A percentile compares a stretch with the other conserved stretches of the same genome.
phyloP scores from a whole-genome alignment of 1,284 basidiomycete genomes.

The Rugiboletus extremiorientalis region DNA sequence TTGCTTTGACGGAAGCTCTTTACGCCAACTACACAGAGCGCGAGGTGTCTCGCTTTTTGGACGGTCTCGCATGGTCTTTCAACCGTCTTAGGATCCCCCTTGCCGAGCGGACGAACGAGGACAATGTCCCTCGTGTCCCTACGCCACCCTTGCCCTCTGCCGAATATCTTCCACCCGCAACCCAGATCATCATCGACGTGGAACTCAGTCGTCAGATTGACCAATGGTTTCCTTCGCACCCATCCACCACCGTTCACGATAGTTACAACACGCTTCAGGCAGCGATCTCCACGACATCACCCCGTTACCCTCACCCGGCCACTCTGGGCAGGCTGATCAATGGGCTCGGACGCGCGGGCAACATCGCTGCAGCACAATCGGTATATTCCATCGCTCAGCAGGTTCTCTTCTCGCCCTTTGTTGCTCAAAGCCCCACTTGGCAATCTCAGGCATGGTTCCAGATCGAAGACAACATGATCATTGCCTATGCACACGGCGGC shows the following conservation, averaged over 20 bases:
- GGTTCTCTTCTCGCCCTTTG: constrained; percentile 44
- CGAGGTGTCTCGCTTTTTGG: constrained; percentile 28
- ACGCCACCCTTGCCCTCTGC: constrained; percentile 11
- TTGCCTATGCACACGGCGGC: constrained; percentile 79
- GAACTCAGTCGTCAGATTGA: constrained; percentile 41
- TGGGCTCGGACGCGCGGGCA: constrained; percentile 61
- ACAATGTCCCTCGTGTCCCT: constrained; percentile 4
- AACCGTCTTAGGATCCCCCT: constrained; percentile 23
- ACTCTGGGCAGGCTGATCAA: constrained; percentile 67
- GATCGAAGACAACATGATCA: constrained; percentile 88
- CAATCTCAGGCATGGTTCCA: constrained; percentile 69
- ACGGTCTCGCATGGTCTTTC: constrained; percentile 19
- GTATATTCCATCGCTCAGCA: constrained; percentile 74
- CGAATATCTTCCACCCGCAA: constrained; percentile 14
- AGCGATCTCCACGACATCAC: constrained; percentile 32
- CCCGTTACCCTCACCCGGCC: constrained; percentile 52
- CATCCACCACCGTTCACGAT: constrained; percentile 27
- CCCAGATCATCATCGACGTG: constrained; percentile 21
- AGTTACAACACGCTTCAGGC: constrained; percentile 42
- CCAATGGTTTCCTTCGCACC: constrained; percentile 39
- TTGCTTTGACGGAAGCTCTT: constrained; percentile 26
- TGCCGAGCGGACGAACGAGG: constrained; percentile 15
- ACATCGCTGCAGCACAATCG: constrained; percentile 60
- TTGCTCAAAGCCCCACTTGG: constrained; percentile 44
- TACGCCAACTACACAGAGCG: constrained; percentile 19